Conservation (phyloP, 306 rosid species). For the Pueraria montana region DNA sequence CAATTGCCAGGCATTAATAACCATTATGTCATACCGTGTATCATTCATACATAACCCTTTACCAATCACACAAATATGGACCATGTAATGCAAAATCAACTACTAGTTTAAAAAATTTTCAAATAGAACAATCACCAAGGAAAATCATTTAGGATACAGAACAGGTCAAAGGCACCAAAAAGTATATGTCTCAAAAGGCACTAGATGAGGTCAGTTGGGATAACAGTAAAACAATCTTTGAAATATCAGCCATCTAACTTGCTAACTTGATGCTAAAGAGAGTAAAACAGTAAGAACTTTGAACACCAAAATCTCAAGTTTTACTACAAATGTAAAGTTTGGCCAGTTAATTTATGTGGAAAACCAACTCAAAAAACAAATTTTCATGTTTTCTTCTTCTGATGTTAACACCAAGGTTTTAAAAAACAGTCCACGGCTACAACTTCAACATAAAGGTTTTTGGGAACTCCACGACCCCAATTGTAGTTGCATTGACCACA, state of each 20-base stretch:
- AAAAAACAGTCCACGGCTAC: too few species aligned
- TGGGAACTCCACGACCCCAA: not conserved
- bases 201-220: not conserved
- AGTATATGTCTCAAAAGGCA: not conserved
- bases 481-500: too few species aligned
- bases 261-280: not conserved
- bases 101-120: not conserved
- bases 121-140: not conserved
- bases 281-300: not conserved
- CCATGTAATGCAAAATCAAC: not conserved
- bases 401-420: not conserved
- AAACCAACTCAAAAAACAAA: not conserved
- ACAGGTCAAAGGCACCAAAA: not conserved
- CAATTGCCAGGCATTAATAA: not conserved
- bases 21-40: not conserved
- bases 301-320: not conserved
- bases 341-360: not conserved
- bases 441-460: not conserved
- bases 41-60: not conserved
- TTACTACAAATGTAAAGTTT: not conserved
- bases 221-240: not conserved
- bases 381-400: not conserved
- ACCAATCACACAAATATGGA: not conserved
- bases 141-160: slow-evolving; percentile 2
- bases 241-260: not conserved